Conservation (phyloP, 1,139 yeast genomes). For the Kurtzmaniella quercitrusa region DNA sequence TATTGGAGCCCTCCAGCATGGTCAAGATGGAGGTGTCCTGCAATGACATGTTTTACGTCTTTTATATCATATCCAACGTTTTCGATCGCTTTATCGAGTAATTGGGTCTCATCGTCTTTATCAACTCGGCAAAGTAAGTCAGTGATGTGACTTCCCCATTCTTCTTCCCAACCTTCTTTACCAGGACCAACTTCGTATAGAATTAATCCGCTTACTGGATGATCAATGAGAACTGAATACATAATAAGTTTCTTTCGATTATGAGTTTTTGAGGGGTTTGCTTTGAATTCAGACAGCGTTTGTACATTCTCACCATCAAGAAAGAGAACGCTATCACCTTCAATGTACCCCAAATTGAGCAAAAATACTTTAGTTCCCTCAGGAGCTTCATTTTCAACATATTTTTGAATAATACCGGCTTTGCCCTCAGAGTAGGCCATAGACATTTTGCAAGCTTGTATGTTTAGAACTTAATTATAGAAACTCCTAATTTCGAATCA, state of each 20-base stretch:
- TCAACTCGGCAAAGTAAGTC: slow-evolving; percentile 7
- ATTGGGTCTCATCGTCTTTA: slow-evolving; percentile 5
- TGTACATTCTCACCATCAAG: too few relatives aligned
- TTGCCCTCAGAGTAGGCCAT: too few relatives aligned
- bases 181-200: slow-evolving; percentile 10
- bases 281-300: too few relatives aligned
- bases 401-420: too few relatives aligned
- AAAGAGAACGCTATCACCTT: too few relatives aligned
- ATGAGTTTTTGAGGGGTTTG: too few relatives aligned
- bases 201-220: slow-evolving; percentile 10
- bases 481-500: too few relatives aligned
- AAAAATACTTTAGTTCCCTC: too few relatives aligned
- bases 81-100: slow-evolving; percentile 7
- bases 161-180: slow-evolving; percentile 9
- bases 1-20: slow-evolving; percentile 10
- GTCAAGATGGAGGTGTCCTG: slow-evolving; percentile 10
- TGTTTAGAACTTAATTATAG: too few relatives aligned
- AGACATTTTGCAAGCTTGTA: too few relatives aligned
- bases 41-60: slow-evolving; percentile 9
- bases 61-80: slow-evolving; percentile 7
- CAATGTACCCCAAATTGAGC: too few relatives aligned
- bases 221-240: slow-evolving; percentile 9
- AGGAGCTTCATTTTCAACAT: too few relatives aligned
- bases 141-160: slow-evolving; percentile 8
- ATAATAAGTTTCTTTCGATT: slow-evolving; percentile 5